Base-by-base conservation (phyloP, 768 basidiomycete genomes). In the Xanthoconium stramineum region DNA sequence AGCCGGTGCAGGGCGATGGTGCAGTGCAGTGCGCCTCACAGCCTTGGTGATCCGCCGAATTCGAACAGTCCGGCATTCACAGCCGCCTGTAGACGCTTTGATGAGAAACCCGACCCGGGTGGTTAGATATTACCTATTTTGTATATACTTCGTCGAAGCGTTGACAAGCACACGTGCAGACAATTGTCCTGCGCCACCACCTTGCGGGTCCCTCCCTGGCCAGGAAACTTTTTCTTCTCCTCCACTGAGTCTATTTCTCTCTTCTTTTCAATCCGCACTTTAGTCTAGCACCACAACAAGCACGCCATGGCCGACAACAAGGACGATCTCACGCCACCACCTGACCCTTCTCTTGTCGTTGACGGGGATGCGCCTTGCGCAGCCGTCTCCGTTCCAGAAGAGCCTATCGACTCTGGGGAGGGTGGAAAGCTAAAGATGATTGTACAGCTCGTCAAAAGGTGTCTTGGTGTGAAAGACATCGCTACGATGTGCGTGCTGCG, bases 351-450 rank as follows among this genome's bases (percentile, higher is more conserved):
- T 0, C 45, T 53, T 11, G 52, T 57, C 50, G 37, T 69, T 36
- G 79, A 85, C 60, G 80, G 84, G 28, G 83, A 84, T 11, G 73
- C 78, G 28, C 76, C 81, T 10, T 79, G 73, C 14, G 77, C 80
- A 20, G 74, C 86, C 53, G 82, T 90, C 44, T 83, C 86, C 14
- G 80, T 91, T 5, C 85, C 87, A 55, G 89, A 91, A 50, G 88
- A 91, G 60, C 69, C 80, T 40, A 80, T 77, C 40, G 90, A 92
- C 55, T 66, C 79, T 40, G 88, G 89, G 33, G 95, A 98, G 70
- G 91, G 92, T 57, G 89, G 92, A 46, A 95, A 90, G 79, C 78
- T 97, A 57, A 94, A 89, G 81, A 94, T 95, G 86, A 91, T 98
- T 47, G 77, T 98, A 17, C 85, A 89, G 68, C 82, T 98, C 52